Conservation (phyloP, 2,329 filamentous ascomycete genomes). For the Coniella vitis region DNA sequence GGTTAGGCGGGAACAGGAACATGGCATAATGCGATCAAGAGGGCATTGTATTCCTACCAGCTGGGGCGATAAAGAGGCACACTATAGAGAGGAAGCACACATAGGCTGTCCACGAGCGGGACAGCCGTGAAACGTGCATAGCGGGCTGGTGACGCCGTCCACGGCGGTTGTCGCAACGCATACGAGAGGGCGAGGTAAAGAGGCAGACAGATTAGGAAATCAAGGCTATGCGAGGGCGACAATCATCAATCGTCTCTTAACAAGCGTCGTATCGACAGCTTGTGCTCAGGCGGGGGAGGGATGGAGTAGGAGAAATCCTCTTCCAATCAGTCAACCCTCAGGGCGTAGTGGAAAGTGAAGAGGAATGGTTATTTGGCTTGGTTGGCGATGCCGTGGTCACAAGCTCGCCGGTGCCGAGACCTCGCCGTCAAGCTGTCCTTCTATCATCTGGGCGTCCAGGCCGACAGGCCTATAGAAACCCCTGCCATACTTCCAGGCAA, state of each 20-base stretch:
- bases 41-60: constrained; percentile 43
- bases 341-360: neutral
- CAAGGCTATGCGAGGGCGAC: constrained; percentile 20
- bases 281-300: neutral
- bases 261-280: constrained; percentile 15
- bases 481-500: neutral
- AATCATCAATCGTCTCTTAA: constrained; percentile 4
- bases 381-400: constrained; percentile 6
- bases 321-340: constrained; percentile 1
- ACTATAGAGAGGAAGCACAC: constrained; percentile 54
- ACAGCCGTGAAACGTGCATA: constrained; percentile 28
- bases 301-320: constrained; percentile 14
- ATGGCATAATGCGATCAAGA: neutral
- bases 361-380: neutral
- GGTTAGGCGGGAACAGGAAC: neutral
- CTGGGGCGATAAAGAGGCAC: constrained; percentile 54
- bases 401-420: constrained; percentile 9
- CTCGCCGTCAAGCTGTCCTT: constrained; percentile 6
- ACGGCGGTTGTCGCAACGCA: constrained; percentile 5
- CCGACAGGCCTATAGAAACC: neutral
- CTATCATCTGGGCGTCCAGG: neutral
- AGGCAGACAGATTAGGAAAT: neutral
- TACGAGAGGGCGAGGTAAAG: neutral
- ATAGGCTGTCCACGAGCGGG: constrained; percentile 58
- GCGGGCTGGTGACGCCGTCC: constrained; percentile 9